phyloP scores from a whole-genome alignment of 2,329 filamentous ascomycete species.

The Pseudocercospora cruenta region DNA sequence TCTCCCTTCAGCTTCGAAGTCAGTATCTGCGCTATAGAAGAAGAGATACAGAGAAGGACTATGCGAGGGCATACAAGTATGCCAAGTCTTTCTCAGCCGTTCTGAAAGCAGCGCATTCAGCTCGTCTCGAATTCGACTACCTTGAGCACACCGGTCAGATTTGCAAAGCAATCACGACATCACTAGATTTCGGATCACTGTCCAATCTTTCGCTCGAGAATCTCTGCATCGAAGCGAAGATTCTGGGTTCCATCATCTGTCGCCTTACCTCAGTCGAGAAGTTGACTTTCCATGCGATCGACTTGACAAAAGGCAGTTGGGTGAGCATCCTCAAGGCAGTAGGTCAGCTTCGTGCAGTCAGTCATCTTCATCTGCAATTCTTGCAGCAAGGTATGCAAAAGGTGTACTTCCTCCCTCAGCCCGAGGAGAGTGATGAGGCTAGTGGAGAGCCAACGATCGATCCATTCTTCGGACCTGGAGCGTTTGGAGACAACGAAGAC shows the following conservation, averaged over 20 bases:
- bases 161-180: constrained; percentile 12
- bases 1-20: constrained; percentile 22
- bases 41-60: not conserved
- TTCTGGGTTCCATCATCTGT: constrained; percentile 19
- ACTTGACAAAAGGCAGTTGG: constrained; percentile 32
- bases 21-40: constrained; percentile 11
- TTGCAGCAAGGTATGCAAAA: constrained; percentile 27
- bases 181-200: constrained; percentile 19
- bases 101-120: constrained; percentile 10
- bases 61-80: constrained; percentile 7
- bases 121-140: constrained; percentile 17
- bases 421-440: constrained; percentile 10
- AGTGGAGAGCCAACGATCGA: not conserved
- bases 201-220: constrained; percentile 21
- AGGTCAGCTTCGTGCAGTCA: constrained; percentile 25
- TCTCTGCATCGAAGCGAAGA: constrained; percentile 16
- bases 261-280: constrained; percentile 14
- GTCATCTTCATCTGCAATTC: constrained; percentile 36
- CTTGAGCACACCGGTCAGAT: constrained; percentile 10
- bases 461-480: constrained; percentile 3
- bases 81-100: constrained; percentile 17
- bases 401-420: constrained; percentile 33
- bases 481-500: not conserved
- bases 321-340: constrained; percentile 30
- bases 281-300: constrained; percentile 22